Conservation (phyloP, 2,329 filamentous ascomycete species). For the Curvularia verruculosa region DNA sequence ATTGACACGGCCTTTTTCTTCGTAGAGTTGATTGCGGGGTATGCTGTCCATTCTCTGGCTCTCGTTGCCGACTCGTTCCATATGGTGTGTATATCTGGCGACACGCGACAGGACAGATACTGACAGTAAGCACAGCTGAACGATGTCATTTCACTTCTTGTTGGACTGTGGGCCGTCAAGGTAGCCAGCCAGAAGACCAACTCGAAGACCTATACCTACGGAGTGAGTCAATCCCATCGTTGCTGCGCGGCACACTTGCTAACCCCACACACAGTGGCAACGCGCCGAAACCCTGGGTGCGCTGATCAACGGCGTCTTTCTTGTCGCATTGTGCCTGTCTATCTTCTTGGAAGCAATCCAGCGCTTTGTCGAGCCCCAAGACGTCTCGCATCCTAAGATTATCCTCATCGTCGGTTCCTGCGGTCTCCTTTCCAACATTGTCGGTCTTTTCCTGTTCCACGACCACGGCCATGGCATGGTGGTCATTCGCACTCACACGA, state of each 20-base stretch:
- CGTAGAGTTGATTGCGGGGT: conserved; percentile 81
- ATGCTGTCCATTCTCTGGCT: conserved; percentile 87
- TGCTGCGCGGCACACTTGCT: conserved; percentile 14
- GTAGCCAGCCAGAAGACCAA: conserved; percentile 79
- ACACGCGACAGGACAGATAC: conserved; percentile 8
- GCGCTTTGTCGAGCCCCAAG: conserved; percentile 87
- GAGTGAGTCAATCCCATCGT: conserved; percentile 63
- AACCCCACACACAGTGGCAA: conserved; percentile 71
- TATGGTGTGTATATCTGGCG: conserved; percentile 69
- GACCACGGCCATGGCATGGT: conserved; percentile 88
- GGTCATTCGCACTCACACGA: conserved; percentile 58
- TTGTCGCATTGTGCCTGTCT: conserved; percentile 93
- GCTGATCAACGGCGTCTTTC: conserved; percentile 95
- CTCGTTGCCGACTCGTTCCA: conserved; percentile 97
- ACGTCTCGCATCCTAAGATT: conserved; percentile 81
- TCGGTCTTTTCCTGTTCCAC: conserved; percentile 89
- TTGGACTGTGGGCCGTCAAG: conserved; percentile 94
- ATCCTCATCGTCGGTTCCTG: conserved; percentile 88
- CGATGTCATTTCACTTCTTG: conserved; percentile 91
- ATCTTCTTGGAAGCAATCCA: conserved; percentile 96
- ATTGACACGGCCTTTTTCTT: conserved; percentile 92
- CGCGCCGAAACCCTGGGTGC: conserved; percentile 96
- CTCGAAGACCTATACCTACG: conserved; percentile 94
- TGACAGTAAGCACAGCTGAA: conserved; percentile 68
- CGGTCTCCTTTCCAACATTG: conserved; percentile 84